Conservation (phyloP, 768 basidiomycete genomes). For the Pulveroboletus frians region DNA sequence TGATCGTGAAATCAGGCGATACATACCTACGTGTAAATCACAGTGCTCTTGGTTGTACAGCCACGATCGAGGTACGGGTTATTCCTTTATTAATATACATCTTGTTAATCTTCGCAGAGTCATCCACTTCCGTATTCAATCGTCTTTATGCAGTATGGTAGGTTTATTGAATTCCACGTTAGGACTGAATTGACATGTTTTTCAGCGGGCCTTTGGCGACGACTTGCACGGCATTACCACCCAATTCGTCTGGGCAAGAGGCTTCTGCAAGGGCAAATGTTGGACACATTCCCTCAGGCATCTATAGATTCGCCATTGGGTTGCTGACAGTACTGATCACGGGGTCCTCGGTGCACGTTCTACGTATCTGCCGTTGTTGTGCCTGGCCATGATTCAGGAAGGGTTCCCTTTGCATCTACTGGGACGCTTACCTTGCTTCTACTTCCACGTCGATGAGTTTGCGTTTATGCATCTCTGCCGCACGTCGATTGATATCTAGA, state of each 20-base stretch:
- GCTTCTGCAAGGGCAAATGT: constrained; percentile 44
- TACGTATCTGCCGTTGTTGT: constrained; percentile 24
- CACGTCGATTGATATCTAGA: constrained; percentile 66
- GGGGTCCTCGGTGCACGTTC: constrained; percentile 13
- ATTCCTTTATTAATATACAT: background rate
- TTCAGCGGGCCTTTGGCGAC: constrained; percentile 45
- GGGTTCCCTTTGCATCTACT: background rate
- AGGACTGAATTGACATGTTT: background rate
- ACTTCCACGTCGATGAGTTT: constrained; percentile 55
- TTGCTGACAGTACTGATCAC: constrained; percentile 12
- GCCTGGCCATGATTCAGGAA: constrained; percentile 13
- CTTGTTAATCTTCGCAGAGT: constrained; percentile 35
- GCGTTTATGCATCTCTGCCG: constrained; percentile 64
- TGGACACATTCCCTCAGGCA: constrained; percentile 43
- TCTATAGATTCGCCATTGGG: constrained; percentile 2
- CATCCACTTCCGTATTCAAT: constrained; percentile 46
- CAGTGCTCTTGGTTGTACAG: constrained; percentile 20
- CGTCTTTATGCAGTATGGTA: constrained; percentile 58
- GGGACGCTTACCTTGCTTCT: constrained; percentile 50
- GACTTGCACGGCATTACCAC: constrained; percentile 52
- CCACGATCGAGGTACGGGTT: constrained; percentile 18
- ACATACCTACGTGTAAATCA: constrained; percentile 25
- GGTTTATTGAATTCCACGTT: constrained; percentile 5
- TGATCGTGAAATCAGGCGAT: constrained; percentile 17
- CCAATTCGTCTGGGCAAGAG: constrained; percentile 49